phyloP scores from a whole-genome alignment of 2,329 filamentous ascomycete genomes.

The Cryphonectria naterciae region DNA sequence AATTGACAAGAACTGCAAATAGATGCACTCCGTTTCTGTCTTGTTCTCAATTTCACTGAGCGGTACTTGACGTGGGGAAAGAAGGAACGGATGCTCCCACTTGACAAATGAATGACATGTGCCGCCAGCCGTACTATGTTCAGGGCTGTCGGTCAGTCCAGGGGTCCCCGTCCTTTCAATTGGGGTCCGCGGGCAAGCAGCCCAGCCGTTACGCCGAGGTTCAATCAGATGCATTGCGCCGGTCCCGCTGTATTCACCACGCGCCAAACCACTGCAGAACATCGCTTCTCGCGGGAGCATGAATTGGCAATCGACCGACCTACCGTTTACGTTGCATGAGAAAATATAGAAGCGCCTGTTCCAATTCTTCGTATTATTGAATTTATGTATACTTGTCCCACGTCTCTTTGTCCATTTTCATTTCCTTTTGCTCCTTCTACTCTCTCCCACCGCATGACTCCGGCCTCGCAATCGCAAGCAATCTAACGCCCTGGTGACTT shows the following conservation, averaged over 20 bases:
- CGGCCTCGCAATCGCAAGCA: background rate
- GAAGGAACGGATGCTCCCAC: background rate
- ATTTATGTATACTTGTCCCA: background rate
- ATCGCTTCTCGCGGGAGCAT: slow-evolving; percentile 14
- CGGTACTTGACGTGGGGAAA: background rate
- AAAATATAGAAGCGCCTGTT: background rate
- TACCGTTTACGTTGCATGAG: background rate
- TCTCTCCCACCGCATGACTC: background rate
- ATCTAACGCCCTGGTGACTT: slow-evolving; percentile 4
- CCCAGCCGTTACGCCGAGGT: slow-evolving; percentile 19
- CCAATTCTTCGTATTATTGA: background rate
- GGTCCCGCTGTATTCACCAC: slow-evolving; percentile 20
- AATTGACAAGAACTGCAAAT: background rate
- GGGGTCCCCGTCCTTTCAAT: slow-evolving; percentile 4
- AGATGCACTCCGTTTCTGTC: background rate
- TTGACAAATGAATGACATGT: background rate
- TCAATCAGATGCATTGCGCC: slow-evolving; percentile 11
- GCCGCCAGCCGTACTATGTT: background rate
- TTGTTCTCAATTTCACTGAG: background rate
- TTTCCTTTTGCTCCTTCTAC: background rate
- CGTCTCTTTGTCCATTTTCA: background rate
- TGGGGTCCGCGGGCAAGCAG: slow-evolving; percentile 13
- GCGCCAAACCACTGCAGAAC: slow-evolving; percentile 22
- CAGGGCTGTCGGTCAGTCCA: background rate
- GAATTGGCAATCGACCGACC: slow-evolving; percentile 14